Evolutionary conservation across 768 basidiomycete genomes (phyloP), one percentile per base, ranked within the genome.

Genomic region (Coprinopsis cinerea): DNA sequence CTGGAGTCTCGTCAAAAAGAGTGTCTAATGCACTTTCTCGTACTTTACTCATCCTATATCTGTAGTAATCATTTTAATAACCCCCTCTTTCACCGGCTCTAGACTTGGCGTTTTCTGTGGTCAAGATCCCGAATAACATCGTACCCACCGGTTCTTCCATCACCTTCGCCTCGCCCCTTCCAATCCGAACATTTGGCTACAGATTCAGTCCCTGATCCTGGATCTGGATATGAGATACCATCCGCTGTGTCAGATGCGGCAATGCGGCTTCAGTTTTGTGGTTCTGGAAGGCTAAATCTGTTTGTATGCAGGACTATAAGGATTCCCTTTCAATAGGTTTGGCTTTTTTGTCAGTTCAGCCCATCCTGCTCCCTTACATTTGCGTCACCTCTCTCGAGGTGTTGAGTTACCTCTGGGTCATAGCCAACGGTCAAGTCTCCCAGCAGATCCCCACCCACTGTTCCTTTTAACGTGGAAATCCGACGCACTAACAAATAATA

Each of bases 1-100:
- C 52, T 99, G 95, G 95, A 91, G 92, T 70, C 88, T 83, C 73
- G 81, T 92, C 72, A 98, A 99, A 78, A 84, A 79, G 72, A 84
- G 76, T 62, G 77, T 94, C 70, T 90, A 77, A 86, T 76, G 60
- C 64, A 17, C 11, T 45, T 20, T 32, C 44, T 45, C 37, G 7
- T 62, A 61, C 53, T n/a, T 41, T 57, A 37, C 30, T 59, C 63
- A 60, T 63, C n/a, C 58, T 64, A 62, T 73, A 71, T 55, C 64
- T 69, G 66, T 67, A 72, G 72, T 66, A 82, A 74, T 71, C 70
- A 66, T 76, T 64, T 70, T 71, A 77, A 73, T 73, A 64, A 58
- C 62, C 63, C 62, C 63, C 62, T n/a, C n/a, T 64, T 67, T 70
- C 66, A 67, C 62, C 69, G 67, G 66, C 63, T 71, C 63, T 69